Evolutionary conservation across 2,329 filamentous ascomycete genomes (phyloP), one percentile per base, ranked within the genome.

Genomic region (Clarireedia monteithiana): DNA sequence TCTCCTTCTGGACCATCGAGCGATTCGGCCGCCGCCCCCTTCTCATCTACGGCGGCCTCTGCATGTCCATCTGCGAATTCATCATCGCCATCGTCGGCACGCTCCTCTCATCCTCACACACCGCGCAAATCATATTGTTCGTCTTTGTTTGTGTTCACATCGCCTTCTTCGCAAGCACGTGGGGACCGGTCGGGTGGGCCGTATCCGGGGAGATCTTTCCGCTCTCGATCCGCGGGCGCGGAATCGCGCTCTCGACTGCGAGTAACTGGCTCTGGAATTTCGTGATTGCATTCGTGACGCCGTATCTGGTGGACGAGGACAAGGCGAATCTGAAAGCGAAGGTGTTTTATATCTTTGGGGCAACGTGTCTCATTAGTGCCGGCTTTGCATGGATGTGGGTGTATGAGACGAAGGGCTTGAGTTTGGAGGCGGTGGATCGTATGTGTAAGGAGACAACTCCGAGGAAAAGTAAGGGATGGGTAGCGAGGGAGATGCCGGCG

Each of bases 221-320:
- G 55, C 81, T 95, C 82, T 85, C 26, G 86, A 85, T 78, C 81
- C 87, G 72, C 14, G 47, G 46, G 78, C 87, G 88, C 62, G 89
- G 89, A 74, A 88, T 95, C 57, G 89, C 82, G 65, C 78, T 95
- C 44, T 91, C 88, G 40, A 95, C 89, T 4, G 87, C 89, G 52
- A 89, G 84, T 67, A 95, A 95, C 80, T 95, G 89, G 89, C 79
- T 92, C 58, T 92, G 88, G 78, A 92, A 90, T 76, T 89, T 84
- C 72, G 76, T 77, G 67, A 81, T 82, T 62, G 77, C 81, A 55
- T 79, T 89, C 69, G 86, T 89, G 70, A 86, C 82, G 3, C 85
- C 85, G 10, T 88, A 85, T 76, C 82, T 88, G 71, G 79, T 86
- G 34, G 74, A 81, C 59, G 72, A 80, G 20, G 38, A 56, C 4